These are phyloP conservation scores for Russula abietina DNA, from an alignment of 768 basidiomycete species.

Conservation along the genomic window DNA sequence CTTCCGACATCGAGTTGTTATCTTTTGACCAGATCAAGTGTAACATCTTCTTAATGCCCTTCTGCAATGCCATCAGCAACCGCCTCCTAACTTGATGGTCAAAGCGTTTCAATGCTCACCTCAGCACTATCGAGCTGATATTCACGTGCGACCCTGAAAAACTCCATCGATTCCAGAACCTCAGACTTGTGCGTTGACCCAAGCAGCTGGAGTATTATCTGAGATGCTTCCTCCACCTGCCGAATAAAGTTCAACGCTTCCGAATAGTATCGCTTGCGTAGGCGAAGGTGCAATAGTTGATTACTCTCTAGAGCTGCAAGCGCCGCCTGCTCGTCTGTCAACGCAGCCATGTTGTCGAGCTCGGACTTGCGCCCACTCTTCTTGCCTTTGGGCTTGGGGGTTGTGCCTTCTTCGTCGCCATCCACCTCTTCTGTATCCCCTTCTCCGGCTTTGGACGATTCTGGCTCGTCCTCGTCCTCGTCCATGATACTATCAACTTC, in stretches of 20 bases:
- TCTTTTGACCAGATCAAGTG: constrained; percentile 98
- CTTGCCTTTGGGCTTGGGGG: constrained; percentile 33
- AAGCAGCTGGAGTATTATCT: constrained; percentile 66
- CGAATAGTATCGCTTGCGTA: constrained; percentile 79
- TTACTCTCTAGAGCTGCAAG: constrained; percentile 63
- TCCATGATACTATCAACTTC: constrained; percentile 35
- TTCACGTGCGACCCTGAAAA: constrained; percentile 76
- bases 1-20: constrained; percentile 68
- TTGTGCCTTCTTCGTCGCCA: constrained; percentile 8
- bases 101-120: constrained; percentile 35
- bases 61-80: constrained; percentile 36
- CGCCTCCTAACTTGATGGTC: not conserved
- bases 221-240: constrained; percentile 60
- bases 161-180: constrained; percentile 81
- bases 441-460: constrained; percentile 28
- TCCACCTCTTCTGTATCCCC: constrained; percentile 24
- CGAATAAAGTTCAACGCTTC: constrained; percentile 84
- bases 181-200: constrained; percentile 83
- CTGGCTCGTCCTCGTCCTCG: constrained; percentile 33
- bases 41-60: constrained; percentile 91
- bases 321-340: constrained; percentile 65
- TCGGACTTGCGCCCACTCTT: constrained; percentile 58
- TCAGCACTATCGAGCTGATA: constrained; percentile 77
- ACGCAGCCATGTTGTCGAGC: constrained; percentile 62
- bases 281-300: constrained; percentile 56